A percentile compares a stretch with the other conserved stretches of the same genome.
These are phyloP conservation scores for Zygosaccharomyces kombuchaensis DNA, from an alignment of 805 yeast genomes.

Conservation along the genomic window DNA sequence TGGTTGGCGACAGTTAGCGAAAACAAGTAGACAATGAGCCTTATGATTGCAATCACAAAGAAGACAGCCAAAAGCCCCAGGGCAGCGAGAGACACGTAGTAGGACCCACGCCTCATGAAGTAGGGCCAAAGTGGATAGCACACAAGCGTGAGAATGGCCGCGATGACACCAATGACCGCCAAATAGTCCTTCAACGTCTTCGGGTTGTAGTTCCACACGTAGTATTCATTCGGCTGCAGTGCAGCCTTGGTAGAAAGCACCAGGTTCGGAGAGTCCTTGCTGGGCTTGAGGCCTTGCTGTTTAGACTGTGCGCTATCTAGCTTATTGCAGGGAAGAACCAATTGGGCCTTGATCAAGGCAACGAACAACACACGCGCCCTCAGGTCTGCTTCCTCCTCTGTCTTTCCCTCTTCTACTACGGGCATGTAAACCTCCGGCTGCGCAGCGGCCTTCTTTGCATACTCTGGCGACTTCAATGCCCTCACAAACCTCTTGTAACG, in stretches of 20 bases:
- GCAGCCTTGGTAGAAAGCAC: constrained; percentile 53
- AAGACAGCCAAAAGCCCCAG: constrained; percentile 71
- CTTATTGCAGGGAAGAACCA: constrained; percentile 73
- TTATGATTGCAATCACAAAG: constrained; percentile 71
- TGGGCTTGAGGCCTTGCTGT: constrained; percentile 57
- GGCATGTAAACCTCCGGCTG: constrained; percentile 47
- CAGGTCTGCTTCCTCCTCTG: constrained; percentile 37
- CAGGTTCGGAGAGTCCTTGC: constrained; percentile 59
- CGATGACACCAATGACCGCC: constrained; percentile 41
- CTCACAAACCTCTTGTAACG: constrained; percentile 78
- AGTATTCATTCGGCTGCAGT: constrained; percentile 64
- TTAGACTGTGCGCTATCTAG: constrained; percentile 64
- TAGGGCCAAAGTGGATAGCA: constrained; percentile 95
- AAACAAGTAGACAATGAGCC: constrained; percentile 62
- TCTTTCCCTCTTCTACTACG: constrained; percentile 28
- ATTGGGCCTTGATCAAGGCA: constrained; percentile 62
- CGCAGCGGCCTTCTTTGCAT: constrained; percentile 47
- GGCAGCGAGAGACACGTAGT: constrained; percentile 78
- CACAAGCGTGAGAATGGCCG: constrained; percentile 61
- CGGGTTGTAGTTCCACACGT: constrained; percentile 76
- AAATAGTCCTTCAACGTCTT: constrained; percentile 46
- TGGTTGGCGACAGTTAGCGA: constrained; percentile 31
- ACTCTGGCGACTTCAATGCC: constrained; percentile 71
- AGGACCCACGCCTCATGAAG: constrained; percentile 83
- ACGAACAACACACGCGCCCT: constrained; percentile 63